These are phyloP conservation scores for Yamadazyma paraphyllophila DNA, from an alignment of 805 yeast species.

Conservation along the genomic window DNA sequence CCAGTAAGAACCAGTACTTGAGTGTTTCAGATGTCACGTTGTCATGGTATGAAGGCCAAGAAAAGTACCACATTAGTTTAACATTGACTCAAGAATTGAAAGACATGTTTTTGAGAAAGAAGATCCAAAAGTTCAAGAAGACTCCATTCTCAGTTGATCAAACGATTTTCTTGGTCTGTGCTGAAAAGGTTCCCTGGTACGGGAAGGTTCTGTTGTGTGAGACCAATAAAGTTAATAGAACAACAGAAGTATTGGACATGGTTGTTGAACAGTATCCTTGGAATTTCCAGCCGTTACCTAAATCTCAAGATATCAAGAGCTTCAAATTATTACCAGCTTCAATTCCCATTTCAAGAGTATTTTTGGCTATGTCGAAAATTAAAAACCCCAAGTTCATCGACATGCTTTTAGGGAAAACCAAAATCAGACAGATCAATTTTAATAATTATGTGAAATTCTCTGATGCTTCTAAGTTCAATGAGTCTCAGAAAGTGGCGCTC, in stretches of 20 bases:
- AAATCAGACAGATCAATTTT: conserved; percentile 55
- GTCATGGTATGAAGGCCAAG: conserved; percentile 51
- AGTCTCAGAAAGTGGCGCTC: conserved; percentile 56
- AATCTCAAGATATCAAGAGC: conserved; percentile 34
- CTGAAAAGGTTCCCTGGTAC: conserved; percentile 56
- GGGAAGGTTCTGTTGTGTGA: conserved; percentile 48
- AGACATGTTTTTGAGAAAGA: conserved; percentile 48
- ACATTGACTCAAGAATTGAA: conserved; percentile 48
- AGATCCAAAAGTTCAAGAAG: conserved; percentile 50
- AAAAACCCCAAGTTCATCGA: conserved; percentile 51
- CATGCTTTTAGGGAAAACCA: conserved; percentile 54
- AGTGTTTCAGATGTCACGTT: conserved; percentile 44
- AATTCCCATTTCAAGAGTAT: conserved; percentile 59
- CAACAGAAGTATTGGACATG: conserved; percentile 37
- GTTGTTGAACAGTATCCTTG: conserved; percentile 55
- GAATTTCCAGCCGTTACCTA: conserved; percentile 54
- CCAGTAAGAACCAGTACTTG: conserved; percentile 37
- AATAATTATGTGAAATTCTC: conserved; percentile 52
- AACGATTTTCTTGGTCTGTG: conserved; percentile 53
- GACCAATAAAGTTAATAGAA: conserved; percentile 18
- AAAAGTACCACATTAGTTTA: conserved; percentile 42
- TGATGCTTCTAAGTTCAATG: conserved; percentile 46
- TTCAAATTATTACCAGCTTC: conserved; percentile 57
- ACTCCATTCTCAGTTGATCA: conserved; percentile 60
- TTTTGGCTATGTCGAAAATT: conserved; percentile 63